Percentiles rank a stretch among this genome's conserved stretches.
phyloP scores from a whole-genome alignment of 164 flowering plant species.

The Euptelea pleiosperma region DNA sequence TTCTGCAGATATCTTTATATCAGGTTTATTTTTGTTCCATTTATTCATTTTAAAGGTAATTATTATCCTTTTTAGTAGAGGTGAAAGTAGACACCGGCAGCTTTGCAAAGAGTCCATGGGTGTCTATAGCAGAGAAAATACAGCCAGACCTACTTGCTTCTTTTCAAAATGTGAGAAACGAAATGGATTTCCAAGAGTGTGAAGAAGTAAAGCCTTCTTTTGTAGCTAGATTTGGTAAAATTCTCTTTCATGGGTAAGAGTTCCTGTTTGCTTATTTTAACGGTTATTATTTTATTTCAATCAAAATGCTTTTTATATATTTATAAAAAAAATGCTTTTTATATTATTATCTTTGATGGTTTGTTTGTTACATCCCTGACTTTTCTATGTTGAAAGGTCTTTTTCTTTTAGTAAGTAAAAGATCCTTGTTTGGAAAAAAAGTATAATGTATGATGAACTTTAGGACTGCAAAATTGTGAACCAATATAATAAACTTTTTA shows the following conservation, averaged over 20 bases:
- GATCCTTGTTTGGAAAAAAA: too few species aligned
- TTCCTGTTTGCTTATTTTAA: not conserved
- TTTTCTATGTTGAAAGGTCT: too few species aligned
- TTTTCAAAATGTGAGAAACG: constrained; percentile 26
- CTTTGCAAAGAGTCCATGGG: constrained; percentile 25
- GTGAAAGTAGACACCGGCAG: constrained; percentile 10
- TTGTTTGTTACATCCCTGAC: too few species aligned
- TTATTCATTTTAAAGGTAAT: constrained; percentile 1
- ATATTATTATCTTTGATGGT: too few species aligned
- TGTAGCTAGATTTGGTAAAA: constrained; percentile 43
- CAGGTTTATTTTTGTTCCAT: not conserved
- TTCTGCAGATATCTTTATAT: not conserved
- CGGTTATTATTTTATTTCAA: not conserved
- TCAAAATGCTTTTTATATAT: not conserved
- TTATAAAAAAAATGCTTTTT: too few species aligned
- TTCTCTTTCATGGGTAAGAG: constrained; percentile 35
- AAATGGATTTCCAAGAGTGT: constrained; percentile 12
- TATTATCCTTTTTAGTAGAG: constrained; percentile 18
- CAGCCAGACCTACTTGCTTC: constrained; percentile 28
- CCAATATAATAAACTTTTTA: too few species aligned
- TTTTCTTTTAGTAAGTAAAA: too few species aligned
- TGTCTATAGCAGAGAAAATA: constrained; percentile 27
- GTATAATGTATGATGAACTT: too few species aligned
- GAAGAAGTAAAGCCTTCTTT: constrained; percentile 30
- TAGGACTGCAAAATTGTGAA: too few species aligned